A percentile compares a stretch with the other conserved stretches of the same genome.
Evolutionary conservation across 2,329 filamentous ascomycete species (phyloP).

Genomic region (Pseudogymnoascus sp.): DNA sequence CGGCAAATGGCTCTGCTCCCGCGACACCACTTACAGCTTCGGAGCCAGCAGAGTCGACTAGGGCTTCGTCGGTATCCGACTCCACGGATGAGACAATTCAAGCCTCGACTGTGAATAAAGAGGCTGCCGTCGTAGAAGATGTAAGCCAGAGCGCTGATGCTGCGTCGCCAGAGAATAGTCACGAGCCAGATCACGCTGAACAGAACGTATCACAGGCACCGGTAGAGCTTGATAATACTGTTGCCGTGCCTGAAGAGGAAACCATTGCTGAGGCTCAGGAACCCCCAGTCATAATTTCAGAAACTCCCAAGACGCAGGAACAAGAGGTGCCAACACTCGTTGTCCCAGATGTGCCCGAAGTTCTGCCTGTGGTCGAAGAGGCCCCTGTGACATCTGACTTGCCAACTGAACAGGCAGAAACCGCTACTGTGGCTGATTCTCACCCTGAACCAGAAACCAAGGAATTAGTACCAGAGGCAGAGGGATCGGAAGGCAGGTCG

Average conservation of each 20-base stretch:
- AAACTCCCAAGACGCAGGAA: neutral
- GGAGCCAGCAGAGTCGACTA: conserved; percentile 52
- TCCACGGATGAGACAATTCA: conserved; percentile 54
- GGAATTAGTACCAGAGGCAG: neutral
- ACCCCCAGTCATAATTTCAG: neutral
- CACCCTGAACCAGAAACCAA: neutral
- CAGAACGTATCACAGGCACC: neutral
- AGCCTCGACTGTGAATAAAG: conserved; percentile 18
- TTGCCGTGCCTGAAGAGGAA: neutral
- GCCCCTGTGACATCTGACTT: neutral
- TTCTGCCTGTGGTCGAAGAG: neutral
- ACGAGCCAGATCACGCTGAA: neutral
- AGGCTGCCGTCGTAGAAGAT: neutral
- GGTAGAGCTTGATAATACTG: neutral
- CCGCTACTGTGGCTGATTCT: neutral
- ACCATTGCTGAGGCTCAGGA: neutral
- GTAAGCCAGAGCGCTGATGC: neutral
- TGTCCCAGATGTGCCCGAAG: neutral
- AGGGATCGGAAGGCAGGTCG: neutral
- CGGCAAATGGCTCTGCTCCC: conserved; percentile 50
- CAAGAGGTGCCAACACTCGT: neutral
- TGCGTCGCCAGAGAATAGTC: neutral
- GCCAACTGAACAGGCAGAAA: neutral
- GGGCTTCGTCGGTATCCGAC: conserved; percentile 57
- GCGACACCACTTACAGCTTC: conserved; percentile 49